phyloP scores from a whole-genome alignment of 192 early-diverging fungal genomes.

The Linnemannia elongata region DNA sequence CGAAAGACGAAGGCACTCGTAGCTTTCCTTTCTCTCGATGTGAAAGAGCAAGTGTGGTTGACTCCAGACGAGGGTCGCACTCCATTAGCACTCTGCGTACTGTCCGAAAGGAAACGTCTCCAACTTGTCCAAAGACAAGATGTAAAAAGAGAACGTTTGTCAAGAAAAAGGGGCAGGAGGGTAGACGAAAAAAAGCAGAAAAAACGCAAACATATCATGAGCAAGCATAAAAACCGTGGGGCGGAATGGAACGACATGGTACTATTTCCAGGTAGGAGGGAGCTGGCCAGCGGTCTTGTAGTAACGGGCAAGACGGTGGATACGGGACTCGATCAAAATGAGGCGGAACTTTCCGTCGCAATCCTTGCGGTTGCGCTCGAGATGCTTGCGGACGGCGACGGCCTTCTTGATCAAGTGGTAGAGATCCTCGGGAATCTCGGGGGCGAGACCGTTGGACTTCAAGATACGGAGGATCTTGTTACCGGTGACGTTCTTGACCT shows the following conservation, averaged over 20 bases:
- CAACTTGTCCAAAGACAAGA: neutral
- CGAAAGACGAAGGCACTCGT: neutral
- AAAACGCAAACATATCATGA: constrained; percentile 8
- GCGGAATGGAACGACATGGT: constrained; percentile 60
- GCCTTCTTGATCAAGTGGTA: constrained; percentile 99
- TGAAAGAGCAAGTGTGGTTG: neutral
- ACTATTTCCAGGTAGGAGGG: constrained; percentile 99
- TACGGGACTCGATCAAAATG: constrained; percentile 98
- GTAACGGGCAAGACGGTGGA: constrained; percentile 98
- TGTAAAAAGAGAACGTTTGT: constrained; percentile 33
- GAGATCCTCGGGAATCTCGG: constrained; percentile 98
- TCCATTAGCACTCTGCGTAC: constrained; percentile 9
- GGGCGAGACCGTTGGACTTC: constrained; percentile 95
- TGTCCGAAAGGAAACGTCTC: constrained; percentile 3
- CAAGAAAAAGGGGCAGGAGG: neutral
- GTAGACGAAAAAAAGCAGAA: neutral
- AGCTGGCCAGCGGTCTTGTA: constrained; percentile 98
- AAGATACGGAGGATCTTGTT: constrained; percentile 99
- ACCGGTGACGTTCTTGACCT: constrained; percentile 96
- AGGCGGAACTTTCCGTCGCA: constrained; percentile 98
- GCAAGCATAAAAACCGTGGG: constrained; percentile 6
- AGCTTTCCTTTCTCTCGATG: neutral
- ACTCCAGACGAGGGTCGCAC: neutral
- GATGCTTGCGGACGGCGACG: constrained; percentile 98
- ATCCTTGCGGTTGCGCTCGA: constrained; percentile 99